These are phyloP conservation scores for Elsinoe necatrix DNA, from an alignment of 2,329 filamentous ascomycete genomes.

Conservation along the genomic window DNA sequence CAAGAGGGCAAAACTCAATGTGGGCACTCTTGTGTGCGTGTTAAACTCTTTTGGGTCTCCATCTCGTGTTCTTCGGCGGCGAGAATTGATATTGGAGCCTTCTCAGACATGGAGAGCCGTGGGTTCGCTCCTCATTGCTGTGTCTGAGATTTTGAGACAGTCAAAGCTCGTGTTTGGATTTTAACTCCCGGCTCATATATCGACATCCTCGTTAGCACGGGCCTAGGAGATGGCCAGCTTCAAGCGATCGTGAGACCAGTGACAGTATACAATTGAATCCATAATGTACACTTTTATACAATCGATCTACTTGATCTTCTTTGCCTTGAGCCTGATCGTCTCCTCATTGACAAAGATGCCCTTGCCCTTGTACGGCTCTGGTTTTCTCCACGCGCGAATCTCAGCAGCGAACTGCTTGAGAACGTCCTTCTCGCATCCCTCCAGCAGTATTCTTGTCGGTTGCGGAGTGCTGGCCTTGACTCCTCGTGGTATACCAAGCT, in stretches of 20 bases:
- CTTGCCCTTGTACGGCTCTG: slow-evolving; percentile 99
- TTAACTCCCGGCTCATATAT: background rate
- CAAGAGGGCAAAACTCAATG: slow-evolving; percentile 11
- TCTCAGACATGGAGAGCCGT: slow-evolving; percentile 2
- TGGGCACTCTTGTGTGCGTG: background rate
- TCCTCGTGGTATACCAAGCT: slow-evolving; percentile 72
- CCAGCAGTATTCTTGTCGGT: slow-evolving; percentile 81
- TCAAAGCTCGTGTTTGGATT: slow-evolving; percentile 7
- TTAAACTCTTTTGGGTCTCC: background rate
- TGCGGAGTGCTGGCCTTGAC: slow-evolving; percentile 82
- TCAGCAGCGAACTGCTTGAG: slow-evolving; percentile 86
- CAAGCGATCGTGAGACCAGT: too few species aligned
- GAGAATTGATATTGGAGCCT: background rate
- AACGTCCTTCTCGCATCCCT: slow-evolving; percentile 76
- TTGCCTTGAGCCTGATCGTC: slow-evolving; percentile 95
- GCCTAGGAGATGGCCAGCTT: too few species aligned
- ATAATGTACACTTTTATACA: background rate
- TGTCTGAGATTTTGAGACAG: background rate
- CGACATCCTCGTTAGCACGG: background rate
- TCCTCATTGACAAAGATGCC: slow-evolving; percentile 97
- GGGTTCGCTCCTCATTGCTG: background rate
- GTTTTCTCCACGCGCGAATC: slow-evolving; percentile 79
- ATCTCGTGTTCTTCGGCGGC: slow-evolving; percentile 3
- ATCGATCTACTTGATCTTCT: slow-evolving; percentile 49
- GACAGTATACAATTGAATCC: background rate